Evolutionary conservation across 169 alveolate species (phyloP).

Genomic region (Plasmodium sp.): DNA sequence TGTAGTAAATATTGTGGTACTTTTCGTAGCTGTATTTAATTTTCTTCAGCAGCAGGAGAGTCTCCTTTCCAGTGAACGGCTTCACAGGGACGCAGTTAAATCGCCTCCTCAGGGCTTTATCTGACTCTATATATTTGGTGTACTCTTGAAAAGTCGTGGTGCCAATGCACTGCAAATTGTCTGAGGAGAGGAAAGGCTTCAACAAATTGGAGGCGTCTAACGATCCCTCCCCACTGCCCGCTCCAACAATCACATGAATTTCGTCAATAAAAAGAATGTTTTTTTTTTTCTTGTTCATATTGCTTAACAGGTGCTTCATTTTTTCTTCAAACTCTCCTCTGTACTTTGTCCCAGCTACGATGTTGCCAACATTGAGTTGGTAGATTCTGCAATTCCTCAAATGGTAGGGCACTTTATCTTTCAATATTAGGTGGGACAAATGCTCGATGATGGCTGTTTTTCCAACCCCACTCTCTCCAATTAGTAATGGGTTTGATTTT

Average conservation of each 20-base stretch:
- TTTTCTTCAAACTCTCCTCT: conserved; percentile 94
- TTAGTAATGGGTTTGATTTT: conserved; percentile 83
- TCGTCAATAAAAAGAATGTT: conserved; percentile 91
- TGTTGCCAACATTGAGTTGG: conserved; percentile 79
- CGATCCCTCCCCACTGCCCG: conserved; percentile 90
- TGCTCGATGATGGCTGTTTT: conserved; percentile 81
- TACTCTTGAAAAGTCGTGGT: conserved; percentile 85
- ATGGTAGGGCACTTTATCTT: conserved; percentile 67
- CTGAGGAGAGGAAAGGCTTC: conserved; percentile 92
- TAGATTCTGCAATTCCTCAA: conserved; percentile 78
- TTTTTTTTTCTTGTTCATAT: conserved; percentile 86
- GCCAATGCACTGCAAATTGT: conserved; percentile 89
- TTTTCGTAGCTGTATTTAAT: conserved; percentile 85
- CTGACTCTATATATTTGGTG: conserved; percentile 83
- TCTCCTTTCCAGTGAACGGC: conserved; percentile 84
- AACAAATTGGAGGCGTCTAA: conserved; percentile 92
- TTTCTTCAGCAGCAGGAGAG: conserved; percentile 84
- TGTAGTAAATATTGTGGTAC: conserved; percentile 87
- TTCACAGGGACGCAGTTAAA: conserved; percentile 89
- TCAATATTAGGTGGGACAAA: conserved; percentile 64
- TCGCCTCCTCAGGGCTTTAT: conserved; percentile 91
- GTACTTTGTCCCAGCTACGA: conserved; percentile 91
- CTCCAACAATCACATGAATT: conserved; percentile 89
- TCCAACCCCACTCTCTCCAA: conserved; percentile 82
- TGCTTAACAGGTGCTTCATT: conserved; percentile 87